Conservation (phyloP, 2,329 filamentous ascomycete genomes). For the Eutypella sp. region DNA sequence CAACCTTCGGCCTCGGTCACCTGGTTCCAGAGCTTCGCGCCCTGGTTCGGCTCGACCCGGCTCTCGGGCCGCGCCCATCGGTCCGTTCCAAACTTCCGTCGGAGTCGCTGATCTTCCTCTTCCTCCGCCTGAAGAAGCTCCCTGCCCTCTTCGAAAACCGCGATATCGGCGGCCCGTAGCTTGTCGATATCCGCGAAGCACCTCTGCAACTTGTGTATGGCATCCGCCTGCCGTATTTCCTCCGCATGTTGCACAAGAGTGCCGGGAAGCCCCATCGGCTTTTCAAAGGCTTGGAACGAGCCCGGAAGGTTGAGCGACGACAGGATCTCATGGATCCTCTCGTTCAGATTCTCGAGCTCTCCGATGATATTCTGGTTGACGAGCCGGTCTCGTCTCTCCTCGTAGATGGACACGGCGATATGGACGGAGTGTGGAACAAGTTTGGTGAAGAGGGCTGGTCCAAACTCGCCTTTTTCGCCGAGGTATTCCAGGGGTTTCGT, state of each 20-base stretch:
- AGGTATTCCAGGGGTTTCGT: constrained; percentile 74
- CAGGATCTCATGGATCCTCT: constrained; percentile 72
- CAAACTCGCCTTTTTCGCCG: constrained; percentile 75
- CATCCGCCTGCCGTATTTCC: constrained; percentile 88
- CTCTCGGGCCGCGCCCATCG: constrained; percentile 73
- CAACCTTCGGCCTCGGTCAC: constrained; percentile 81
- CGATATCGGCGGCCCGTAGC: constrained; percentile 72
- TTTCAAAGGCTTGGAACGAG: constrained; percentile 89
- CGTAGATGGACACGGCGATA: constrained; percentile 91
- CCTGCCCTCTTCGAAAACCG: constrained; percentile 77
- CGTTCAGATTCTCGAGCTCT: constrained; percentile 76
- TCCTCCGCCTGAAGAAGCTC: constrained; percentile 73
- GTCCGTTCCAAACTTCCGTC: constrained; percentile 78
- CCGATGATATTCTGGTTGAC: constrained; percentile 84
- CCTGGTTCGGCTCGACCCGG: constrained; percentile 56
- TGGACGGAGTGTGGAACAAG: constrained; percentile 95
- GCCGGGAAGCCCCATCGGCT: constrained; percentile 84
- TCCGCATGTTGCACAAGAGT: constrained; percentile 85
- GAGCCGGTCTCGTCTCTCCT: constrained; percentile 82
- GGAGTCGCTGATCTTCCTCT: constrained; percentile 73
- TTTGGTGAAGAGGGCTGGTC: constrained; percentile 80
- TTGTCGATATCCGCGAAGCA: constrained; percentile 88
- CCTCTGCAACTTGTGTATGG: constrained; percentile 67
- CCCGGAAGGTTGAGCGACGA: constrained; percentile 84
- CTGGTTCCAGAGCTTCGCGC: constrained; percentile 66